These are phyloP conservation scores for Pestalotiopsis sp. DNA, from an alignment of 2,329 filamentous ascomycete genomes.

Conservation along the genomic window DNA sequence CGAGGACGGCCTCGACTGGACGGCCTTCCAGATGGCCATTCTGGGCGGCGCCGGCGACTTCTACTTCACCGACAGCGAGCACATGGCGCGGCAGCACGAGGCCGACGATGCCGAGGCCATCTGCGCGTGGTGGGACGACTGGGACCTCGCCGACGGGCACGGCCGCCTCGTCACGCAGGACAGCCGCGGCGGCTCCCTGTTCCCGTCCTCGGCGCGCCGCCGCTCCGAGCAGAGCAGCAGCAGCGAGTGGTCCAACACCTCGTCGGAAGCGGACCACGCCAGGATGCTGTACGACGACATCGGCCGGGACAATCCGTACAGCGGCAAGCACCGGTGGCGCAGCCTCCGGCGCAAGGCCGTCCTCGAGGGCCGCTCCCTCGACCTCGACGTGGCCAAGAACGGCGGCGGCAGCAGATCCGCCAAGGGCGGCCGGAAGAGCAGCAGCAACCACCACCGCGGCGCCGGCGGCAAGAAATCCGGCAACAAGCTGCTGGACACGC, in stretches of 20 bases:
- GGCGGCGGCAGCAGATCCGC: neutral
- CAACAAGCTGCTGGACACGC: slow-evolving; percentile 29
- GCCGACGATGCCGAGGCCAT: slow-evolving; percentile 53
- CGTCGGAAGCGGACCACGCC: neutral
- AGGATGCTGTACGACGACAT: slow-evolving; percentile 25
- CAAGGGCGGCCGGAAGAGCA: slow-evolving; percentile 13
- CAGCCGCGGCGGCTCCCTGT: slow-evolving; percentile 23
- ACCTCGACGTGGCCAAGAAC: slow-evolving; percentile 12
- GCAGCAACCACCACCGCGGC: neutral
- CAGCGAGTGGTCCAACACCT: slow-evolving; percentile 13
- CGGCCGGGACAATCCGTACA: slow-evolving; percentile 28
- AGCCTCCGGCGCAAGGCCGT: slow-evolving; percentile 17
- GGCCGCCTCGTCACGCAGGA: slow-evolving; percentile 39
- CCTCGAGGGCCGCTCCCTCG: slow-evolving; percentile 13
- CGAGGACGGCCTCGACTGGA: slow-evolving; percentile 63
- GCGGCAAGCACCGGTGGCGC: slow-evolving; percentile 27
- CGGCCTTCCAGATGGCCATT: slow-evolving; percentile 67
- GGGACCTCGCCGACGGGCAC: slow-evolving; percentile 44
- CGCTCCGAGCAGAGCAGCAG: slow-evolving; percentile 32
- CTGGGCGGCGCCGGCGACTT: slow-evolving; percentile 56
- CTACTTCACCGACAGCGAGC: slow-evolving; percentile 45
- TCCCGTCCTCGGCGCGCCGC: slow-evolving; percentile 32
- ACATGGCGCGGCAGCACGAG: slow-evolving; percentile 39
- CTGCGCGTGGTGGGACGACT: slow-evolving; percentile 52
- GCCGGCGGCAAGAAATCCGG: slow-evolving; percentile 34